These are phyloP conservation scores for Discostella pseudostelligera DNA, from an alignment of 108 stramenopile species.

Conservation along the genomic window DNA sequence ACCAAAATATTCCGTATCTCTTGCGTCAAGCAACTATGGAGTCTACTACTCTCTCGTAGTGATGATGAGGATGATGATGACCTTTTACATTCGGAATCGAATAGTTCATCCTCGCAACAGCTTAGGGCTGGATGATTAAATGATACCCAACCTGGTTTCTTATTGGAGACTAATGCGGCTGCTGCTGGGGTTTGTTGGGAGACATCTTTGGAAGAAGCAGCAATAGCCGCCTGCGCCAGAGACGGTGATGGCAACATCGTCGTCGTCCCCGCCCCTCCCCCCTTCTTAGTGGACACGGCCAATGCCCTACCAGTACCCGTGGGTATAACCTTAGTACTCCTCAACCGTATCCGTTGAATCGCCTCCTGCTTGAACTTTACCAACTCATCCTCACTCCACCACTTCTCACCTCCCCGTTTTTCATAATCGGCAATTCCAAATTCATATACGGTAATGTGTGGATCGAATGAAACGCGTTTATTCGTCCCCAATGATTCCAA, in stretches of 20 bases:
- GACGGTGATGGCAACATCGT: too few relatives aligned
- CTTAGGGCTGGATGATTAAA: slow-evolving; percentile 32
- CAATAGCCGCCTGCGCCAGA: too few relatives aligned
- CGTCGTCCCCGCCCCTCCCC: neutral
- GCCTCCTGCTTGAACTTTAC: slow-evolving; percentile 62
- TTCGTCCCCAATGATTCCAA: slow-evolving; percentile 31
- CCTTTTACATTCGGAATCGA: slow-evolving; percentile 10
- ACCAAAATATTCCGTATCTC: slow-evolving; percentile 63
- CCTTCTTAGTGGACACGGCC: slow-evolving; percentile 28
- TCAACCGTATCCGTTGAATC: slow-evolving; percentile 50
- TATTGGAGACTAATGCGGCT: neutral
- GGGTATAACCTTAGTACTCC: slow-evolving; percentile 40
- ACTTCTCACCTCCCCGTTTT: slow-evolving; percentile 24
- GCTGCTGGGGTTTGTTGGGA: too few relatives aligned
- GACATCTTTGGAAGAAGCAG: too few relatives aligned
- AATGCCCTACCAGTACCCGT: slow-evolving; percentile 37
- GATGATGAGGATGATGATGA: neutral
- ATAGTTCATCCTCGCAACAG: slow-evolving; percentile 30
- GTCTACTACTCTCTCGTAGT: slow-evolving; percentile 1
- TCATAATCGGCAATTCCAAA: slow-evolving; percentile 15
- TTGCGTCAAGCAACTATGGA: slow-evolving; percentile 33
- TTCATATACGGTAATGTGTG: slow-evolving; percentile 45
- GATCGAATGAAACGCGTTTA: slow-evolving; percentile 37
- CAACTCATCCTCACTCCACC: slow-evolving; percentile 66
- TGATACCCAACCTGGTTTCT: neutral